Evolutionary conservation across 345 rosid genomes (phyloP).

Genomic region (Hibiscus tridactylites): DNA sequence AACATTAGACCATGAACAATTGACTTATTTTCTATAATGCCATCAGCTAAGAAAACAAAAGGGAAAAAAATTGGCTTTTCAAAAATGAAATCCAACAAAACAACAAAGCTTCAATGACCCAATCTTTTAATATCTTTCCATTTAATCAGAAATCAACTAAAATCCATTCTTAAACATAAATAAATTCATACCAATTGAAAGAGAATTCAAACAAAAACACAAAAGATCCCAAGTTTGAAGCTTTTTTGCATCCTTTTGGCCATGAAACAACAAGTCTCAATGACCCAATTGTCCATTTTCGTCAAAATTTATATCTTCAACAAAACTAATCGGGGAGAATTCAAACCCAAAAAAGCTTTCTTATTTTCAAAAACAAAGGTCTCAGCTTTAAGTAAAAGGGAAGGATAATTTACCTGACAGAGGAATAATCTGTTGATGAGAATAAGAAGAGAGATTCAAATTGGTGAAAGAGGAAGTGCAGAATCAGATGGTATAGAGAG

Average conservation of each 20-base stretch:
- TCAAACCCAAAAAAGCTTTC: not conserved
- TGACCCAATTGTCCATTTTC: not conserved
- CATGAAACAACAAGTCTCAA: not conserved
- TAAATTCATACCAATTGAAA: too few relatives aligned
- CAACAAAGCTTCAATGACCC: not conserved
- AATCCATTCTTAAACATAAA: not conserved
- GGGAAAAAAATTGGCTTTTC: not conserved
- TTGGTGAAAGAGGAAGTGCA: not conserved
- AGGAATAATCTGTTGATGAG: not conserved
- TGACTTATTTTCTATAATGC: not conserved
- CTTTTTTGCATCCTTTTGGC: not conserved
- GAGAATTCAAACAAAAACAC: not conserved
- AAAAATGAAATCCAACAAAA: not conserved
- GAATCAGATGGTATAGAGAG: not conserved
- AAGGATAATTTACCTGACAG: not conserved
- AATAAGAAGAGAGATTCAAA: not conserved
- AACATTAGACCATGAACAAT: not conserved
- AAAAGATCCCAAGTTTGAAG: not conserved
- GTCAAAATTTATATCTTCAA: not conserved
- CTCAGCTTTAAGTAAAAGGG: not conserved
- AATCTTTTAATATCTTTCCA: not conserved
- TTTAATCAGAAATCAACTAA: not conserved
- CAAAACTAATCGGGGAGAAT: not conserved
- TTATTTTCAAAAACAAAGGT: not conserved
- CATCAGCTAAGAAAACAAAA: not conserved